Evolutionary conservation across 1,284 basidiomycete genomes (phyloP), one percentile per base, ranked within the genome.

Genomic region (Austropuccinia psidii): DNA sequence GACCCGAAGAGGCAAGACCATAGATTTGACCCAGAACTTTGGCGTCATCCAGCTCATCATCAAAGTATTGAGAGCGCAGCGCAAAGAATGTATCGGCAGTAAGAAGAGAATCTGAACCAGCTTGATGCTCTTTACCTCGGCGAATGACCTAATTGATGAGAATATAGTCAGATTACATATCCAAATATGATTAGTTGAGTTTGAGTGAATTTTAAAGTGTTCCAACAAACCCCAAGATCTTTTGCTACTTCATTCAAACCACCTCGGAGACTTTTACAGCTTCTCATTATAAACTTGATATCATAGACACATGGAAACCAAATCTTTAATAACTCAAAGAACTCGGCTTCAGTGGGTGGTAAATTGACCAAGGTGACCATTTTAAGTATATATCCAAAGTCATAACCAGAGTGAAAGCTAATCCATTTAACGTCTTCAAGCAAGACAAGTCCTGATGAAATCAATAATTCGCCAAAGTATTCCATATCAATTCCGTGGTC

Each of bases 251-350:
- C 93, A 81, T 98, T 93, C 74, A 99, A 82, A 4, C 94, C 93
- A 21, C 94, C 95, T 80, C 95, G 93, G 77, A 97, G 84, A 45
- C 87, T 87, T 81, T 95, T 95, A 85, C 90, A 81, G 84, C 87
- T 80, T 67, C 93, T 88, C 87, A 96, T 93, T 80, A 99, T 87
- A 82, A 90, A 94, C 83, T 98, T 98, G 85, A 98, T 93, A 81
- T 99, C 95, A 81, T 96, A 98, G 74, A 97, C 89, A 74, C 88
- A 90, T 0, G 95, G 95, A 82, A 99, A 98, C 95, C 95, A 98
- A 77, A 88, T 88, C 76, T 85, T 86, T 33, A 98, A 85, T 61
- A 90, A 85, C 64, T 91, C 87, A 81, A 98, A 97, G 83, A 98
- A 98, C 21, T 87, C 86, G 76, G 90, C 88, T 83, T 99, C 96